Evolutionary conservation across 2,329 filamentous ascomycete genomes (phyloP), one percentile per base, ranked within the genome.

Genomic region (Fusarium vanettenii): DNA sequence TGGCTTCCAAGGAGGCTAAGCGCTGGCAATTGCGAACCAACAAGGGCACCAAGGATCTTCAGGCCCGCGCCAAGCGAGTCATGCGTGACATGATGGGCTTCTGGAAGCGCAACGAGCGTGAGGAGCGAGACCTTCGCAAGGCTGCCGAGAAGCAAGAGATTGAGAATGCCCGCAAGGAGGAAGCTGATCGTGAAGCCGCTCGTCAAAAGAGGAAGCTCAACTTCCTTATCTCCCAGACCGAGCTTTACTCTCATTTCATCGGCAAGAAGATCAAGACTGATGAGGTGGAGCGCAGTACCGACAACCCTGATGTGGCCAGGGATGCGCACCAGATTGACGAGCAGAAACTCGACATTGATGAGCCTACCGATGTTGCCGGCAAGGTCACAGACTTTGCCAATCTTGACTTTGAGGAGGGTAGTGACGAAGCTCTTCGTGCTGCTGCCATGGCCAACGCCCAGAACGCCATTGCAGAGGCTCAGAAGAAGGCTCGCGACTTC

Each of bases 51-150:
- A 99, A 99, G 84, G 97, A 99, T 83, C 94, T 97, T 5, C 97
- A 98, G 82, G 97, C 97, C 48, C 92, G 97, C 57, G 97, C 97
- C 68, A 99, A 99, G 88, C 93, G 97, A 76, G 96, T 96, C 69
- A 99, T 99, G 97, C 92, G 97, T 81, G 97, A 99, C 85, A 99
- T 99, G 97, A 97, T 98, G 90, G 92, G 94, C 67, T 99, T 98
- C 89, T 99, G 97, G 97, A 98, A 98, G 85, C 93, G 96, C 67
- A 99, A 99, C 82, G 97, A 99, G 84, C 93, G 96, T 63, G 97
- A 99, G 82, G 97, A 99, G 82, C 94, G 97, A 70, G 97, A 99
- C 82, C 88, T 97, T 74, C 92, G 97, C 77, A 97, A 98, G 86
- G 92, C 95, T 62, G 97, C 97, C 6, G 97, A 99, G 87, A 94